Percentiles rank a stretch among this genome's conserved stretches.
Evolutionary conservation across 768 basidiomycete species (phyloP).

Genomic region (Boletus eberwhitei): DNA sequence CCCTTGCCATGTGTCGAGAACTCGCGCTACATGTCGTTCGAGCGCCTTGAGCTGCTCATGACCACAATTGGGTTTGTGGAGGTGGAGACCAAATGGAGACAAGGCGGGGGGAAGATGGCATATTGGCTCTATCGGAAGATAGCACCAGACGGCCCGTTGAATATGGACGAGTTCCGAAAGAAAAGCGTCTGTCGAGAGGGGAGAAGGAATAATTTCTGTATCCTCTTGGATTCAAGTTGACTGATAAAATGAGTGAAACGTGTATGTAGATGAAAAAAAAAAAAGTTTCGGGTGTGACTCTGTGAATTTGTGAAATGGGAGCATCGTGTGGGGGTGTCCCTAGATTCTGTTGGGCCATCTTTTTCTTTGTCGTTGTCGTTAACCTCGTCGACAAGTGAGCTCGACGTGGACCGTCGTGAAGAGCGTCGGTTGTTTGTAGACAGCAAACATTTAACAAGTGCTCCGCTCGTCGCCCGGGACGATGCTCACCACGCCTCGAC

Average conservation of each 20-base stretch:
- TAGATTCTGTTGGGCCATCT: slow-evolving; percentile 8
- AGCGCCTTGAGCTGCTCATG: slow-evolving; percentile 59
- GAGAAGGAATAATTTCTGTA: slow-evolving; percentile 76
- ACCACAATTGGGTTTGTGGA: slow-evolving; percentile 57
- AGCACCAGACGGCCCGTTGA: not conserved
- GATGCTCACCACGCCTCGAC: slow-evolving; percentile 34
- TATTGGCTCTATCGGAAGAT: slow-evolving; percentile 79
- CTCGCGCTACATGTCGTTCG: slow-evolving; percentile 74
- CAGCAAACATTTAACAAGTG: slow-evolving; percentile 26
- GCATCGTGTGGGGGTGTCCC: not conserved
- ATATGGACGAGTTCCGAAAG: slow-evolving; percentile 38
- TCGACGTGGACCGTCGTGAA: slow-evolving; percentile 8
- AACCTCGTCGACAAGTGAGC: slow-evolving; percentile 4
- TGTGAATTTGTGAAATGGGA: slow-evolving; percentile 10
- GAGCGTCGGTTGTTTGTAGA: slow-evolving; percentile 32
- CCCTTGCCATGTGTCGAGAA: slow-evolving; percentile 83
- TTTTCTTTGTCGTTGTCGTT: slow-evolving; percentile 10
- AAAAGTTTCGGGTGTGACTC: not conserved
- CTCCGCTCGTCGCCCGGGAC: slow-evolving; percentile 19
- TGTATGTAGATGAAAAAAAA: not conserved
- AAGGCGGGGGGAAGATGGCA: slow-evolving; percentile 79
- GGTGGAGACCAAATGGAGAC: slow-evolving; percentile 57
- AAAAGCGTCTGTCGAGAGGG: slow-evolving; percentile 64
- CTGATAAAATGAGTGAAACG: not conserved
- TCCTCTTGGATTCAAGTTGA: slow-evolving; percentile 38